These are phyloP conservation scores for Phytopythium sindhum DNA, from an alignment of 352 stramenopile genomes.

Conservation along the genomic window DNA sequence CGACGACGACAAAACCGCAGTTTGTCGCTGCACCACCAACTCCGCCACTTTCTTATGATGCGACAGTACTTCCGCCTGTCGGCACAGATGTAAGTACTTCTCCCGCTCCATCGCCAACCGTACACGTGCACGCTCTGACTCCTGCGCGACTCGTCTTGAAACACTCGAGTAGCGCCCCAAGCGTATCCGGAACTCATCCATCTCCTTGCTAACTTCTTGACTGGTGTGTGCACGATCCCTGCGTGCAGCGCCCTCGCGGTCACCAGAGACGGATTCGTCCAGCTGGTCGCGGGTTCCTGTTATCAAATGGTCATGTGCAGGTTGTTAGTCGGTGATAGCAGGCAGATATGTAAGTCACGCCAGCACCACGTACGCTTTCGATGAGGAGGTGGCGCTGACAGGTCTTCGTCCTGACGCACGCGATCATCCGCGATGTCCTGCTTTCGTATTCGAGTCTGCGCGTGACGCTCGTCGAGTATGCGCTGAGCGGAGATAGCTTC, in stretches of 20 bases:
- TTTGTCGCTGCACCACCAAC: constrained; percentile 56
- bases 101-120: constrained; percentile 38
- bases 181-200: constrained; percentile 57
- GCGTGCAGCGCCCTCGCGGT: neutral
- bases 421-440: constrained; percentile 18
- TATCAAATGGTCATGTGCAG: neutral
- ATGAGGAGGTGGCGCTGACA: constrained; percentile 2
- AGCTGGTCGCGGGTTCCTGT: constrained; percentile 6
- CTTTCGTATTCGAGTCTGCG: constrained; percentile 38
- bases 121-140: constrained; percentile 28
- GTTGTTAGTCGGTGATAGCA: neutral
- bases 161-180: constrained; percentile 49
- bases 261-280: neutral
- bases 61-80: constrained; percentile 30
- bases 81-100: constrained; percentile 43
- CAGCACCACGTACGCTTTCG: constrained; percentile 21
- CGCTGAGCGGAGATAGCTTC: constrained; percentile 4
- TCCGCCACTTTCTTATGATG: constrained; percentile 66
- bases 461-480: constrained; percentile 23
- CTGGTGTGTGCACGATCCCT: neutral
- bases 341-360: neutral
- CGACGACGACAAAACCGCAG: constrained; percentile 42
- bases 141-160: constrained; percentile 29
- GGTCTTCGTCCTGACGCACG: constrained; percentile 10
- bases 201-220: neutral